Evolutionary conservation across 192 early-diverging fungal genomes (phyloP).

Genomic region (Thamnidium elegans): DNA sequence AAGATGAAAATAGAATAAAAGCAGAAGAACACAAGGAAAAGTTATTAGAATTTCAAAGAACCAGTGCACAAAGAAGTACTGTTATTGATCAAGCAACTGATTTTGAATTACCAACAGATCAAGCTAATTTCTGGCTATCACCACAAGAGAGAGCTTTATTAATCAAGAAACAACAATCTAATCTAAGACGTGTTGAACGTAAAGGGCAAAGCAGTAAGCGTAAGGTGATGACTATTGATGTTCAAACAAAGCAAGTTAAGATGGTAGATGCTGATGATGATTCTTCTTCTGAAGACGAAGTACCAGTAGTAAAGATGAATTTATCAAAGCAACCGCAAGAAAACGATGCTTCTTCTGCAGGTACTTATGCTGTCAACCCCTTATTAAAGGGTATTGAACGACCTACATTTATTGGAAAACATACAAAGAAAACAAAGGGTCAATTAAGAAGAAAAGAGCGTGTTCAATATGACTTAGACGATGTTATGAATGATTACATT

Average conservation of each 20-base stretch:
- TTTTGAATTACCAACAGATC: conserved; percentile 52
- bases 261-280: conserved; percentile 32
- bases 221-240: conserved; percentile 53
- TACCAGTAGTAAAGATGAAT: conserved; percentile 20
- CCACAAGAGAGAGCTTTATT: conserved; percentile 43
- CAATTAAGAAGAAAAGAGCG: conserved; percentile 9
- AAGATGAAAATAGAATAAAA: conserved; percentile 18
- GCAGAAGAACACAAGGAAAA: conserved; percentile 48
- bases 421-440: conserved; percentile 11
- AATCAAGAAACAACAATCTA: conserved; percentile 44
- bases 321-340: not conserved
- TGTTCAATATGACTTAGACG: conserved; percentile 6
- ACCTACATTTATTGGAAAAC: conserved; percentile 23
- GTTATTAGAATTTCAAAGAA: conserved; percentile 47
- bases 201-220: conserved; percentile 37
- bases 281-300: conserved; percentile 29
- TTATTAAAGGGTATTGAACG: conserved; percentile 25
- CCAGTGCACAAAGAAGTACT: conserved; percentile 41
- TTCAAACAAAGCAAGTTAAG: conserved; percentile 39
- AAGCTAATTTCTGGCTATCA: conserved; percentile 47
- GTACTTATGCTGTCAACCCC: conserved; percentile 37
- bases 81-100: conserved; percentile 55
- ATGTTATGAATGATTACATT: conserved; percentile 16
- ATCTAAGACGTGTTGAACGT: conserved; percentile 38
- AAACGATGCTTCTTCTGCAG: conserved; percentile 20